phyloP scores from a whole-genome alignment of 1,139 yeast species.

The Debaryomycetaceae sp. region DNA sequence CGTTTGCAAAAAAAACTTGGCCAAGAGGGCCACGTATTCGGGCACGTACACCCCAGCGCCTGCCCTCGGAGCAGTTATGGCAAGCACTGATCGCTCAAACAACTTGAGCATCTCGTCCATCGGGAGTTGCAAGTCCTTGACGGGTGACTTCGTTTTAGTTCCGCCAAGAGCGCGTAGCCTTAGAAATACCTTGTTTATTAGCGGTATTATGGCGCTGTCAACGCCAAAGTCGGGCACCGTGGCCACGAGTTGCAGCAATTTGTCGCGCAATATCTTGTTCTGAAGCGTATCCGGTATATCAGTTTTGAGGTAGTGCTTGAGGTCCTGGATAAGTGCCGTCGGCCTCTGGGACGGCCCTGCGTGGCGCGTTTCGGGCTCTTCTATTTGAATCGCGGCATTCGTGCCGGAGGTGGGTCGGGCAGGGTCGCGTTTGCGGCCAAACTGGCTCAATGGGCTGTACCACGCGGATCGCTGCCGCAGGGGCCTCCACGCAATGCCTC shows the following conservation, averaged over 20 bases:
- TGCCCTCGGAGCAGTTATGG: conserved; percentile 6
- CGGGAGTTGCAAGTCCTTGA: too few relatives aligned
- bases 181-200: conserved; percentile 19
- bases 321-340: conserved; percentile 11
- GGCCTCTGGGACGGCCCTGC: background rate
- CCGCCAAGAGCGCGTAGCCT: conserved; percentile 16
- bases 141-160: too few relatives aligned
- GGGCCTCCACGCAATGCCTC: too few relatives aligned
- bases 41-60: conserved; percentile 17
- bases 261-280: conserved; percentile 18
- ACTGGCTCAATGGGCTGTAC: conserved; percentile 20
- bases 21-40: conserved; percentile 23
- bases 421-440: conserved; percentile 8
- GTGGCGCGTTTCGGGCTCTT: conserved; percentile 10
- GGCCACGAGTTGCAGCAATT: conserved; percentile 17
- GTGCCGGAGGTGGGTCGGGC: background rate
- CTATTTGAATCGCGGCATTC: conserved; percentile 12
- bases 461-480: conserved; percentile 11
- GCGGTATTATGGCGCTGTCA: conserved; percentile 13
- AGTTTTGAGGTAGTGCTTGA: conserved; percentile 25
- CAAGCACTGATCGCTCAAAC: conserved; percentile 18
- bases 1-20: conserved; percentile 16
- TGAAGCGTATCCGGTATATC: conserved; percentile 23
- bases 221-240: conserved; percentile 7
- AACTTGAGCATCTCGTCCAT: conserved; percentile 13